A percentile compares a stretch with the other conserved stretches of the same genome.
Evolutionary conservation across 139 green algal species (phyloP).

Genomic region (Pleodorina starrii): DNA sequence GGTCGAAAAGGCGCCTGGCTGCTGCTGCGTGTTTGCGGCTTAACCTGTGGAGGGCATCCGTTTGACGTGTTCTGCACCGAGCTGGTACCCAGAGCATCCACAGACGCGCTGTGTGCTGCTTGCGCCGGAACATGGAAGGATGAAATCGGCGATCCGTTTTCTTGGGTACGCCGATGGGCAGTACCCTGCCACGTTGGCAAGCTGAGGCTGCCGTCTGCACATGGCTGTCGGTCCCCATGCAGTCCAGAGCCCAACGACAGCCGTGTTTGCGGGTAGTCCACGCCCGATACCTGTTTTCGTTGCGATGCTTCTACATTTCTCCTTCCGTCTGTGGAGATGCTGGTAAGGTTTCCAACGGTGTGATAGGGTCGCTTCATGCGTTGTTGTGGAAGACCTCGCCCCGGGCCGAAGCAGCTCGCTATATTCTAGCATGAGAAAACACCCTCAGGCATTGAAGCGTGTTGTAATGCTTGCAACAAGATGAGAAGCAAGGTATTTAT

Average conservation of each 20-base stretch:
- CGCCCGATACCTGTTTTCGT: neutral
- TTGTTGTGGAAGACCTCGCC: no score
- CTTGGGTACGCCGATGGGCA: neutral
- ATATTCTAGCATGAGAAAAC: no score
- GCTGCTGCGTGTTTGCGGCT: neutral
- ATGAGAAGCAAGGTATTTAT: no score
- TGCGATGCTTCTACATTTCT: neutral
- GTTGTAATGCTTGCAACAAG: no score
- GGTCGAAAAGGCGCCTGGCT: neutral
- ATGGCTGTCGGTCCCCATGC: no score
- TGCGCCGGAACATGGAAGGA: neutral
- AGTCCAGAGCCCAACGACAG: neutral
- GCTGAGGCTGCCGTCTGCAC: neutral
- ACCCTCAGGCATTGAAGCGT: no score
- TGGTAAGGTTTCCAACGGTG: no score
- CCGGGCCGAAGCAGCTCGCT: no score
- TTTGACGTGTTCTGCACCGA: neutral
- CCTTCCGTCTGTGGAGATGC: neutral
- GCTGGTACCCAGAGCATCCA: neutral
- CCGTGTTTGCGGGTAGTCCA: neutral
- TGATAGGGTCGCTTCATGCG: neutral
- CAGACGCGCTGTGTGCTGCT: neutral
- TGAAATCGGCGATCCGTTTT: neutral
- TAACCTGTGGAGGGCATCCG: neutral
- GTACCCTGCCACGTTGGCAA: neutral